Evolutionary conservation across 225 moss, liverwort and hornwort genomes (phyloP).

Genomic region (Straminergon stramineum): DNA sequence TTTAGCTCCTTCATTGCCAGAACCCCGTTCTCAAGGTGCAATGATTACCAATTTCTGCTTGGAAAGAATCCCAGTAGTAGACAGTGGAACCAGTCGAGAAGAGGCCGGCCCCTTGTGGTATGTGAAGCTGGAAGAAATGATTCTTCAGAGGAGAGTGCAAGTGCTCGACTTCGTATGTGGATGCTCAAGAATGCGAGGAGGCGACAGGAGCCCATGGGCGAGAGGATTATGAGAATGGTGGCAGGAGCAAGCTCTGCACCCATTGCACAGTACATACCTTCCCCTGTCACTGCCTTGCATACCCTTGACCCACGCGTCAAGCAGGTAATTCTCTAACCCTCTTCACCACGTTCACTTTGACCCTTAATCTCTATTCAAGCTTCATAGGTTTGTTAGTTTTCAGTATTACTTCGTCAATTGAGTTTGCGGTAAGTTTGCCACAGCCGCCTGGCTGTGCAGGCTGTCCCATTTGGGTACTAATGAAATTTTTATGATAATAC

Average conservation of each 20-base stretch:
- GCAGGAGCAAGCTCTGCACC: conserved; percentile 79
- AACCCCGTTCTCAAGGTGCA: not conserved
- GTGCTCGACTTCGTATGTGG: conserved; percentile 30
- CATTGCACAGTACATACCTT: conserved; percentile 81
- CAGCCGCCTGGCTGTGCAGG: not conserved
- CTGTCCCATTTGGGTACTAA: not conserved
- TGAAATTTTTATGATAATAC: not conserved
- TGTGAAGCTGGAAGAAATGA: conserved; percentile 17
- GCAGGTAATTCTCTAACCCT: conserved; percentile 38
- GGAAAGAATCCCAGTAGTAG: not conserved
- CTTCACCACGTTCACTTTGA: not conserved
- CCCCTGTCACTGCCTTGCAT: conserved; percentile 74
- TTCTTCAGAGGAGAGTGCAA: not conserved
- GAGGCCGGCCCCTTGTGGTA: not conserved
- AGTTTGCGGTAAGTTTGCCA: not conserved
- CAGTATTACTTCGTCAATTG: not conserved
- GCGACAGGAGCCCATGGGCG: conserved; percentile 63
- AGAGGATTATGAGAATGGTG: conserved; percentile 88
- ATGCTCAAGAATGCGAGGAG: conserved; percentile 35
- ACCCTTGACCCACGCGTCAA: conserved; percentile 95
- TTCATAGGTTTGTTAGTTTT: not conserved
- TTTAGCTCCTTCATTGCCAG: not conserved
- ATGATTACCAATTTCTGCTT: not conserved
- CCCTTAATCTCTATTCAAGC: not conserved
- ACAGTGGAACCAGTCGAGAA: not conserved